Conservation (phyloP, 2,329 filamentous ascomycete species). For the Aspergillus eucalypticola region DNA sequence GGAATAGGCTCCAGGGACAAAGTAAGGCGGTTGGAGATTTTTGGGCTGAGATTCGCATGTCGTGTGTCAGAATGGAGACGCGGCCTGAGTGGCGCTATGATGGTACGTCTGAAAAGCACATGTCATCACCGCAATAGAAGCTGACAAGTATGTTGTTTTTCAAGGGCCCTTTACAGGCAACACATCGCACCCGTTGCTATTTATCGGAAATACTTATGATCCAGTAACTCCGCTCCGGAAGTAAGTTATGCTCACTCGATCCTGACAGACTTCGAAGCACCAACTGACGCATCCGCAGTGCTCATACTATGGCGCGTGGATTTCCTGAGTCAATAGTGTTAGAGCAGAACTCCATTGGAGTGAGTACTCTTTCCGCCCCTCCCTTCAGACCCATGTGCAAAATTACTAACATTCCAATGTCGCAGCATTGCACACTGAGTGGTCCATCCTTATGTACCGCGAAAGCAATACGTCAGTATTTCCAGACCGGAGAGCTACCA, state of each 20-base stretch:
- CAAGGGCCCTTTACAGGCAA: background rate
- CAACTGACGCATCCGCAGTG: background rate
- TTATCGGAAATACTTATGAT: constrained; percentile 9
- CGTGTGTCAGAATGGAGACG: background rate
- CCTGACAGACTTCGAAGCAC: background rate
- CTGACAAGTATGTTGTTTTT: background rate
- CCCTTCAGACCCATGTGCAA: background rate
- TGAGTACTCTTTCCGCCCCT: background rate
- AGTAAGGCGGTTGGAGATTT: constrained; percentile 1
- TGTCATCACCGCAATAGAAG: background rate
- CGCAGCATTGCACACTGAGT: constrained; percentile 4
- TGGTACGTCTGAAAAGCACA: background rate
- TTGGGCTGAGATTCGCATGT: constrained; percentile 1
- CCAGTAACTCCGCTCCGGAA: constrained; percentile 3
- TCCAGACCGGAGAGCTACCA: constrained; percentile 7
- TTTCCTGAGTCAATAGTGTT: constrained; percentile 1
- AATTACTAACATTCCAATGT: background rate
- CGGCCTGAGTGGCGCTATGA: background rate
- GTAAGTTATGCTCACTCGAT: background rate
- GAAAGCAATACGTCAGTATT: constrained; percentile 2
- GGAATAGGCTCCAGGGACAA: constrained; percentile 3
- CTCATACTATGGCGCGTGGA: background rate
- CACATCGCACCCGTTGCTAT: constrained; percentile 3
- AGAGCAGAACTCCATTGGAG: constrained; percentile 7
- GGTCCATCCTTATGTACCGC: constrained; percentile 5